Percentiles rank a stretch among this genome's conserved stretches.
These are phyloP conservation scores for Camillea tinctor DNA, from an alignment of 2,329 filamentous ascomycete species.

Conservation along the genomic window DNA sequence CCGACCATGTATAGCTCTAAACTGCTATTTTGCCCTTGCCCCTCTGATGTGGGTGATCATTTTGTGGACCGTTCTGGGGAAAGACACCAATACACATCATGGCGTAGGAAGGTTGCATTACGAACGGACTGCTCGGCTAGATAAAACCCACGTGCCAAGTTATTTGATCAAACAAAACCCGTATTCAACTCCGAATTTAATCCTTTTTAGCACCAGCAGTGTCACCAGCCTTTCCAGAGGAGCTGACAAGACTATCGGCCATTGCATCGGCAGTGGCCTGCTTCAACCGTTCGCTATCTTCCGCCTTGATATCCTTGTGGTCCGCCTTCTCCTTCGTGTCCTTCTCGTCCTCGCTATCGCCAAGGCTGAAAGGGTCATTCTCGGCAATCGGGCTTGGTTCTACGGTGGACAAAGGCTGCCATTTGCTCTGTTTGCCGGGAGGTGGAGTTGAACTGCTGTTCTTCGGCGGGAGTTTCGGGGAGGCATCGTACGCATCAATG, in stretches of 20 bases:
- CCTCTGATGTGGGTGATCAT: no score
- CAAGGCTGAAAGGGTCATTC: slow-evolving; percentile 94
- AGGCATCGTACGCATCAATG: slow-evolving; percentile 72
- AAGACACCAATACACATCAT: not conserved
- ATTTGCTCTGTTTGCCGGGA: slow-evolving; percentile 81
- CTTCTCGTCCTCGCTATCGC: slow-evolving; percentile 92
- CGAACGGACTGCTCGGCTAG: not conserved
- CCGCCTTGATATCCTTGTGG: slow-evolving; percentile 51
- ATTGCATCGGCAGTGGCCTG: slow-evolving; percentile 63
- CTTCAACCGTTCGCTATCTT: slow-evolving; percentile 62
- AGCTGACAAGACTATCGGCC: slow-evolving; percentile 52
- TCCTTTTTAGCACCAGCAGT: slow-evolving; percentile 17
- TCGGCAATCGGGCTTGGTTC: slow-evolving; percentile 83
- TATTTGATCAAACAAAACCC: slow-evolving; percentile 1
- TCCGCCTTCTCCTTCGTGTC: slow-evolving; percentile 60
- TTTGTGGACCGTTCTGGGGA: no score
- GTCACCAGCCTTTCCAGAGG: slow-evolving; percentile 31
- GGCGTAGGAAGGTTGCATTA: not conserved
- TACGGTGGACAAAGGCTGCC: slow-evolving; percentile 87
- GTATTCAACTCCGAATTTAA: slow-evolving; percentile 5
- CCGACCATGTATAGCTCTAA: not conserved
- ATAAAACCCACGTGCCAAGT: not conserved
- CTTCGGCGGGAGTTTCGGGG: slow-evolving; percentile 55
- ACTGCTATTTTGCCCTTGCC: no score
- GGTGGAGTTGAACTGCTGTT: slow-evolving; percentile 42